phyloP scores from a whole-genome alignment of 1,284 basidiomycete species.

The Cutaneotrichosporon sp. region DNA sequence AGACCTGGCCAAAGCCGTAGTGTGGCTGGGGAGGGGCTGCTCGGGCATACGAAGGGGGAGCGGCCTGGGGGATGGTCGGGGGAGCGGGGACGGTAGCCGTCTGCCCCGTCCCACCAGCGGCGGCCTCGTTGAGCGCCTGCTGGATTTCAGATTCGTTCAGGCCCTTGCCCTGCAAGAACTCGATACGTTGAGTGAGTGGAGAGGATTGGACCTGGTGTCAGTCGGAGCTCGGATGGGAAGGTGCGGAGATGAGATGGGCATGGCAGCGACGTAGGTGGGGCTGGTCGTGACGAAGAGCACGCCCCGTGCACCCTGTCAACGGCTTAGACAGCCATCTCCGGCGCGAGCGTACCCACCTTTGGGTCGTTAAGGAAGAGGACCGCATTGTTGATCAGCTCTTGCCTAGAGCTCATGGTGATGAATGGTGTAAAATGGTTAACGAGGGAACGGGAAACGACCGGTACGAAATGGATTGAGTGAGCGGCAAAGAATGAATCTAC shows the following conservation, averaged over 20 bases:
- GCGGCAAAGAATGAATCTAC: too few species aligned
- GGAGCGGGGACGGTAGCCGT: neutral
- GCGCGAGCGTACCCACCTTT: conserved; percentile 32
- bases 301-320: too few species aligned
- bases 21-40: neutral
- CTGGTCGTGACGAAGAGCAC: too few species aligned
- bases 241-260: too few species aligned
- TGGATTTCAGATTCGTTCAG: conserved; percentile 80
- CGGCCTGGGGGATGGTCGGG: conserved; percentile 24
- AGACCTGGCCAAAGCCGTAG: conserved; percentile 37
- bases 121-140: conserved; percentile 66
- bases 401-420: conserved; percentile 45
- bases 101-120: conserved; percentile 13
- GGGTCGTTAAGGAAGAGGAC: conserved; percentile 70
- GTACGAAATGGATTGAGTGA: too few species aligned
- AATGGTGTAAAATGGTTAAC: neutral
- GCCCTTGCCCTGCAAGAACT: conserved; percentile 93
- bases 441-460: too few species aligned
- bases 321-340: too few species aligned
- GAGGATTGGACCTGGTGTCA: conserved; percentile 55
- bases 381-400: conserved; percentile 71
- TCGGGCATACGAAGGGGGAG: conserved; percentile 42
- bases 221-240: neutral
- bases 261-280: too few species aligned
- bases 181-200: conserved; percentile 74